phyloP scores from a whole-genome alignment of 2,329 filamentous ascomycete species.

The Fusarium setosum region DNA sequence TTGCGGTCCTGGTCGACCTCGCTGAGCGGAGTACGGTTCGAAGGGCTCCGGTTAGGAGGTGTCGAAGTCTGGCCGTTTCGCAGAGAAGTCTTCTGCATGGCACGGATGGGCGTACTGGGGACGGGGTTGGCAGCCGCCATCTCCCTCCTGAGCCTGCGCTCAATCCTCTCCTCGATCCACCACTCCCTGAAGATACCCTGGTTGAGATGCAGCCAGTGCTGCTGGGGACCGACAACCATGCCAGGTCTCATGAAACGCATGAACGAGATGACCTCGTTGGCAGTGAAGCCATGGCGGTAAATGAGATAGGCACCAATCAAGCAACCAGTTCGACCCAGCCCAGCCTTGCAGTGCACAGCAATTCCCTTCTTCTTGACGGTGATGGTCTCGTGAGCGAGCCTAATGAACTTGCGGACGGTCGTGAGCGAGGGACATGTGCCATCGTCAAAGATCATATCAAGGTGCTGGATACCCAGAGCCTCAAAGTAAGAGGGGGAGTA shows the following conservation, averaged over 20 bases:
- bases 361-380: constrained; percentile 91
- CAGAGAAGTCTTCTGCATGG: constrained; percentile 68
- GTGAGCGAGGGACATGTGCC: constrained; percentile 92
- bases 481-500: constrained; percentile 99
- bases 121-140: constrained; percentile 60
- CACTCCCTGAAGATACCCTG: constrained; percentile 98
- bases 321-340: constrained; percentile 93
- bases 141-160: constrained; percentile 73
- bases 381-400: constrained; percentile 94
- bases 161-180: constrained; percentile 92
- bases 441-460: constrained; percentile 99
- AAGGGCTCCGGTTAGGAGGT: constrained; percentile 82
- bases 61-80: constrained; percentile 81
- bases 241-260: constrained; percentile 99
- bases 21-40: constrained; percentile 86
- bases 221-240: constrained; percentile 98
- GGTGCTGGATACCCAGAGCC: constrained; percentile 90
- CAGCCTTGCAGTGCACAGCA: constrained; percentile 98
- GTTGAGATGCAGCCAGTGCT: constrained; percentile 98
- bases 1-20: constrained; percentile 88
- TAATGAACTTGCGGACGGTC: constrained; percentile 95
- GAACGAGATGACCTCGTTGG: constrained; percentile 96
- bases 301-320: constrained; percentile 98
- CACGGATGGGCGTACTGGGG: constrained; percentile 71
- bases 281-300: constrained; percentile 96